A percentile compares a stretch with the other conserved stretches of the same genome.
phyloP scores from a whole-genome alignment of 306 rosid genomes.

The Cicer pinnatifidum region DNA sequence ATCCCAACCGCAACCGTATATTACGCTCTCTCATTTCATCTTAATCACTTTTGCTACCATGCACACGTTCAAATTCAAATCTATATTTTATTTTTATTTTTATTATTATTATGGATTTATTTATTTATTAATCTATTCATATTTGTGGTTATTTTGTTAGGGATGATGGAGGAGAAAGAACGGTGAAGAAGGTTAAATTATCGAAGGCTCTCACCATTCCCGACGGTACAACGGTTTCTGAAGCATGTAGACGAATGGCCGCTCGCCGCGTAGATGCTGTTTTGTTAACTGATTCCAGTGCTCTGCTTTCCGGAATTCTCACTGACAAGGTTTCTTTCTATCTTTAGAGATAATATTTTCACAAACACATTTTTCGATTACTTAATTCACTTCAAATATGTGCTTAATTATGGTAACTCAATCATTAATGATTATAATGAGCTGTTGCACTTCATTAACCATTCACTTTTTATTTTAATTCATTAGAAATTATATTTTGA shows the following conservation, averaged over 20 bases:
- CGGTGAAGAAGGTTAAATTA: conserved; percentile 86
- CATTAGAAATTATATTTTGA: too few species aligned
- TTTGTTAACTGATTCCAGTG: conserved; percentile 81
- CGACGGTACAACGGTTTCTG: conserved; percentile 82
- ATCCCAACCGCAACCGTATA: too few species aligned
- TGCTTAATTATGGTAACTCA: too few species aligned
- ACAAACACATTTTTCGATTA: too few species aligned
- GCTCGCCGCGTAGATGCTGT: conserved; percentile 92
- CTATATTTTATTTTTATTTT: neutral
- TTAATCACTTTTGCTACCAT: neutral
- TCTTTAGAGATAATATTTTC: neutral
- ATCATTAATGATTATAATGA: too few species aligned
- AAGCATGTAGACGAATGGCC: conserved; percentile 93
- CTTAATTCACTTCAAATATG: too few species aligned
- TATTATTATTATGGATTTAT: neutral
- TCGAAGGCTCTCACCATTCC: conserved; percentile 92
- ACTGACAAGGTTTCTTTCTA: conserved; percentile 72
- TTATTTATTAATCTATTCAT: neutral
- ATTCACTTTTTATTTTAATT: too few species aligned
- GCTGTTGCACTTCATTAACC: too few species aligned
- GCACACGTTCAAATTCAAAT: conserved; percentile 15
- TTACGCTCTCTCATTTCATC: too few species aligned
- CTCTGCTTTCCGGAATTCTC: conserved; percentile 86
- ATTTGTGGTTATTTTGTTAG: conserved; percentile 43
- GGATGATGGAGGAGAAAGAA: conserved; percentile 74